Evolutionary conservation across 306 rosid genomes (phyloP), one percentile per base, ranked within the genome.

Genomic region (Citrullus colocynthis): DNA sequence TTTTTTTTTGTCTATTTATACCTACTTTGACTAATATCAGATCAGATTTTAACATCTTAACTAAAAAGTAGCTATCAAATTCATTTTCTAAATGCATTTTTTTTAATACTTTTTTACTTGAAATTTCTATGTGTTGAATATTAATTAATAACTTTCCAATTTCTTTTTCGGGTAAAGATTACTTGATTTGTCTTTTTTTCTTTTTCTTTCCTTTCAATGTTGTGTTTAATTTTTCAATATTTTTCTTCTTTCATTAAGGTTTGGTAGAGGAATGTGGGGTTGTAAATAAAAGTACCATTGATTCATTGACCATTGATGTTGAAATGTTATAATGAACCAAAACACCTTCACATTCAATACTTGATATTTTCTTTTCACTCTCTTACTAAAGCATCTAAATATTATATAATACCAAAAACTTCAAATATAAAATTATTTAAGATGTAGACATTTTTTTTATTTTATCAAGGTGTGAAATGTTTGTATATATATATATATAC

Each of bases 271-370:
- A 10, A 3, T 39, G 73, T 66, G 51, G 73, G 73, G 73, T 66
- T 62, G 0, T 17, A 39, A 37, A 39, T 3, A 39, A 37, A 66
- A 32, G 73, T 41, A n/a, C 54, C 54, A 10, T 9, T 67, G 74
- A 41, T 67, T 67, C 74, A 67, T 66, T 66, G 74, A 66, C 74
- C 74, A 36, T 65, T 39, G 73, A 67, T 67, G 52, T 41, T 39
- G 52, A 67, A 41, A 18, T 41, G 16, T 67, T 18, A 41, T 67
- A 39, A 41, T 67, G 51, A 44, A 41, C 74, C 48, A 67, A 41
- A 67, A 67, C n/a, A 48, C 41, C 32, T 41, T 69, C 36, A n/a
- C 56, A 69, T 69, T 42, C 56, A 69, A 9, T 69, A 24, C 36
- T 44, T 67, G 54, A 69, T 69, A 41, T 69, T 69, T 37, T 65